These are phyloP conservation scores for Mycena filopes DNA, from an alignment of 768 basidiomycete genomes.

Conservation along the genomic window DNA sequence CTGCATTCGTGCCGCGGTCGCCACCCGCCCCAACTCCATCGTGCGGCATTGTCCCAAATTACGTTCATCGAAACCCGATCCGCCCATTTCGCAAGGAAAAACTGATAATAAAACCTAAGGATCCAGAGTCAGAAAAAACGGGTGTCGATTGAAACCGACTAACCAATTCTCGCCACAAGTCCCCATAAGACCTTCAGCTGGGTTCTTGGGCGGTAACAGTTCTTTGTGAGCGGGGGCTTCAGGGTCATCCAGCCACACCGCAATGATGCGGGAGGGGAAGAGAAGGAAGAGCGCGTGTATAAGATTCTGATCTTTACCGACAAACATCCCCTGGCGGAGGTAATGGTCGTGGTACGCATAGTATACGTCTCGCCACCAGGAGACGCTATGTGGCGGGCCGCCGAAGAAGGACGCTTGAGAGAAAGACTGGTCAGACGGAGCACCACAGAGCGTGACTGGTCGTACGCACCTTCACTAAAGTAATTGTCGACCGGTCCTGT, in stretches of 20 bases:
- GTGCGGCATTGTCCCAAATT: constrained; percentile 28
- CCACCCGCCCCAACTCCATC: constrained; percentile 44
- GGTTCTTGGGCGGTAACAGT: constrained; percentile 24
- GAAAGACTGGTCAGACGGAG: not conserved
- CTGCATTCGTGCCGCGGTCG: constrained; percentile 39
- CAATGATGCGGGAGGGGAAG: constrained; percentile 55
- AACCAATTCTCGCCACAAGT: constrained; percentile 52
- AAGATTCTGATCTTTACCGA: constrained; percentile 67
- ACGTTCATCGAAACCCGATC: constrained; percentile 34
- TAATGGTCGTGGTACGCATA: constrained; percentile 64
- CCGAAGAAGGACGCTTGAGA: constrained; percentile 66
- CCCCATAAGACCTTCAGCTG: constrained; percentile 42
- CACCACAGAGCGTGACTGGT: not conserved
- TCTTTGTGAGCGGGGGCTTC: constrained; percentile 35
- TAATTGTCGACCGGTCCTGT: constrained; percentile 63
- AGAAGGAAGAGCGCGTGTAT: constrained; percentile 58
- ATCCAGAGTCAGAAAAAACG: no score
- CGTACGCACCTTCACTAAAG: constrained; percentile 59
- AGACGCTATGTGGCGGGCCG: constrained; percentile 52
- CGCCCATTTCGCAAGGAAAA: constrained; percentile 49
- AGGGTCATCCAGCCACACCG: constrained; percentile 49
- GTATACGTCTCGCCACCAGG: constrained; percentile 57
- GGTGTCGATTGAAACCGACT: no score
- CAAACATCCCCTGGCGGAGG: constrained; percentile 54
- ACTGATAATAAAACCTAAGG: constrained; percentile 56